Base-by-base conservation (phyloP, 2,329 filamentous ascomycete genomes). In the Elsinoe ampelina region DNA sequence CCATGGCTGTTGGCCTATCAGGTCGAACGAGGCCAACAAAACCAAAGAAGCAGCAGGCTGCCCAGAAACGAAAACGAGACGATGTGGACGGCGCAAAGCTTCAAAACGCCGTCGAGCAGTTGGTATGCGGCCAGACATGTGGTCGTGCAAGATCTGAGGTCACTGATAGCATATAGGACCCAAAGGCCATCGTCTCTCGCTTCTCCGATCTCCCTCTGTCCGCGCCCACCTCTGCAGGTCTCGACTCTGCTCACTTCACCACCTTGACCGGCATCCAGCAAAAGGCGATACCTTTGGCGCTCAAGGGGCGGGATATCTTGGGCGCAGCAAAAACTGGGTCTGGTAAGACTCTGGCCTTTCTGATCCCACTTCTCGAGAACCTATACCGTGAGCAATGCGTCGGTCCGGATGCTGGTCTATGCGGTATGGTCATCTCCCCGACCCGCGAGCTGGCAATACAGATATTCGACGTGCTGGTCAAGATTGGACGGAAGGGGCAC, bases 371-470 rank as follows among this genome's bases (percentile, higher is more conserved):
- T 0, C 80, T 98, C 51, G 93, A 98, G 72, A 95, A 92, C 65
- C 80, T 98, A 2, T 93, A 95, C 71, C 84, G 90, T 54, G 82
- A 84, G 57, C 87, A 85, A 78, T 96, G 91, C 85, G 87, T 93
- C 13, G 88, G 95, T 65, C 80, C 84, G 64, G 93, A 98, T 72
- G 76, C 76, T 42, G 93, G 93, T 0, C 77, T 98, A 30, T 92
- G 92, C 7, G 93, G 93, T 3, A 80, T 98, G 61, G 89, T 98
- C 62, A 85, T 98, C 55, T 92, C 91, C 0, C 93, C 93, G 0
- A 98, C 93, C 6, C 85, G 93, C 67, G 93, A 98, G 73, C 78
- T 98, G 57, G 92, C 93, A 0, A 93, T 95, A 38, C 93, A 98
- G 71, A 98, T 95, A 60, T 98, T 97, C 67, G 87, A 96, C 58